Evolutionary conservation across 306 rosid species (phyloP).

Genomic region (Notholithocarpus densiflorus): DNA sequence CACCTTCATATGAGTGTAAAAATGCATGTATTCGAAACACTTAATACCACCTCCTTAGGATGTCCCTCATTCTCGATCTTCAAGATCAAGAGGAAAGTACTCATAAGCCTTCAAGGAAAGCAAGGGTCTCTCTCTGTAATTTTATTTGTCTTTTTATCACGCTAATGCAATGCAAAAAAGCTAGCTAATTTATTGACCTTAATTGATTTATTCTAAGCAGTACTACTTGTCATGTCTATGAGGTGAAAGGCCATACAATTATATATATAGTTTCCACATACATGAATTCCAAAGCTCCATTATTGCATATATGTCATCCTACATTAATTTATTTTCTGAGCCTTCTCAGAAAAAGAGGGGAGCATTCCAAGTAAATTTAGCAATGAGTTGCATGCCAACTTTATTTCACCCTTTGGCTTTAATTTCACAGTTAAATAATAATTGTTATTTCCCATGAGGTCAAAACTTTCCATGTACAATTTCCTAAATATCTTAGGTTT

Average conservation of each 20-base stretch:
- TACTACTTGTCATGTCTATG: no score
- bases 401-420: neutral
- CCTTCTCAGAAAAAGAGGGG: no score
- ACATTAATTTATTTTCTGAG: no score
- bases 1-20: accelerated
- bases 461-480: no score
- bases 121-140: neutral
- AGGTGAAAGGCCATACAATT: no score
- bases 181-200: neutral
- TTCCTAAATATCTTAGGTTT: no score
- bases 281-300: no score
- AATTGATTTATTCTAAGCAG: neutral
- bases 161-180: neutral
- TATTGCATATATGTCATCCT: no score
- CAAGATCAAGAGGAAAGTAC: neutral
- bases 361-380: no score
- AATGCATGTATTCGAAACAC: accelerated
- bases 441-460: neutral
- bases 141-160: neutral
- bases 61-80: neutral
- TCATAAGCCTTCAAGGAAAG: neutral
- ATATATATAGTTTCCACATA: no score
- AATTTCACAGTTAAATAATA: neutral
- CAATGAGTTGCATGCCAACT: no score
- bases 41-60: neutral